Base-by-base conservation (phyloP, 2,329 filamentous ascomycete species). In the Lecanicillium sp. region DNA sequence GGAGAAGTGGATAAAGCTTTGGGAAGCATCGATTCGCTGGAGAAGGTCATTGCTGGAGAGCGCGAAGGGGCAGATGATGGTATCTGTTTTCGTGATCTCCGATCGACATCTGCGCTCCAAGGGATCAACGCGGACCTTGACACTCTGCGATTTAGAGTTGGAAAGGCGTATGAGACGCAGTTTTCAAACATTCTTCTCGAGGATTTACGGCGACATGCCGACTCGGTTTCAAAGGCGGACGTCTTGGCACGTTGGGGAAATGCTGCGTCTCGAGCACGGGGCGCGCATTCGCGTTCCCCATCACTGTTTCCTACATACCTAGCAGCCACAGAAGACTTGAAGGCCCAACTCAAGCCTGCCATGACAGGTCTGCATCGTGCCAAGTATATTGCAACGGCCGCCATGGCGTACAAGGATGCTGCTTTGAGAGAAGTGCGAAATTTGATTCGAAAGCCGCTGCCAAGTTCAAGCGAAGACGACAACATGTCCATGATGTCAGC, bases 401-500 rank as follows among this genome's bases (percentile, higher is more conserved):
- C 88, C n/a, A 74, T 81, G 29, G 79, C 81, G 0, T 97, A 92
- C 59, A 79, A 90, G 47, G 88, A 94, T 29, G 75, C 85, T 1
- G 79, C 94, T 11, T 66, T 94, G 45, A 81, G 85, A 36, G 92
- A 98, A 59, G 82, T 97, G 57, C 84, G 90, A 51, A 80, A 77
- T 25, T 68, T 97, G 35, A 90, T 98, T 36, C 77, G 88, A 39
- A 78, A 80, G 41, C 84, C 90, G 17, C 70, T 98, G 29, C 92
- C 92, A 1, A 95, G 88, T 54, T 94, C 90, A 10, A 92, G 79
- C 50, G 92, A 98, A 44, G 90, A 97, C 49, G 92, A 98, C 55
- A 86, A 83, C 44, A 87, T 92, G 56, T 94, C 88, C 1, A 83
- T 90, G 66, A 81, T 90, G 62, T 89, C 89, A 2, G 74, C 81